phyloP scores from a whole-genome alignment of 257 asterid genomes.

The Jacaranda copaia region DNA sequence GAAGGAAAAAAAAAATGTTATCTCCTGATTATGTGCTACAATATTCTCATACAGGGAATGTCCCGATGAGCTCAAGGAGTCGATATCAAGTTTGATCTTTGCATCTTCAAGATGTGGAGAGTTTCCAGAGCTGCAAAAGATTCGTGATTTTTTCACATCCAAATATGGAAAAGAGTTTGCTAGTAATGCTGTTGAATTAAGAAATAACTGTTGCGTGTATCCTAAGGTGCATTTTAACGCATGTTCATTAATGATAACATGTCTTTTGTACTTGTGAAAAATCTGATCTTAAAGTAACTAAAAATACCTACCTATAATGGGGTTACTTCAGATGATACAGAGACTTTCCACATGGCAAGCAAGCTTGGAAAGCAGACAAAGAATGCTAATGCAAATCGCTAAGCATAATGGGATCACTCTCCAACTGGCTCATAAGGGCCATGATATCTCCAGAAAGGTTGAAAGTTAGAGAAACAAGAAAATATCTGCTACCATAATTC shows the following conservation, averaged over 20 bases:
- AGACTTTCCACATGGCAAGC: conserved; percentile 42
- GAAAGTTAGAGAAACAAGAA: not conserved
- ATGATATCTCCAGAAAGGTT: conserved; percentile 11
- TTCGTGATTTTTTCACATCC: conserved; percentile 44
- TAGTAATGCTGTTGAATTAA: conserved; percentile 41
- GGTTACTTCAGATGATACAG: conserved; percentile 42
- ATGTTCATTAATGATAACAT: not conserved
- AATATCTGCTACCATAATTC: too few species aligned
- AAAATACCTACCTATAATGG: not conserved
- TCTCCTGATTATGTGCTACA: not conserved
- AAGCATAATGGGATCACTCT: conserved; percentile 45
- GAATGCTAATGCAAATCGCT: conserved; percentile 44
- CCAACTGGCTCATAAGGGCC: conserved; percentile 24
- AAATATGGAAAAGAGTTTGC: conserved; percentile 50
- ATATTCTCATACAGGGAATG: conserved; percentile 42
- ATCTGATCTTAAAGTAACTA: not conserved
- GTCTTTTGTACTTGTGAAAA: not conserved
- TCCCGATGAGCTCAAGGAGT: conserved; percentile 55
- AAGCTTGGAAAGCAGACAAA: conserved; percentile 44
- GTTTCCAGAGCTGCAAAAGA: conserved; percentile 58
- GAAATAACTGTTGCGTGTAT: conserved; percentile 40
- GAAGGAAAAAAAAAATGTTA: not conserved
- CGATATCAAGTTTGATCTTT: conserved; percentile 49
- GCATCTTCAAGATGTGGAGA: conserved; percentile 62
- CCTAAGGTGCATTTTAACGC: conserved; percentile 42